These are phyloP conservation scores for Oryza australiensis DNA, from an alignment of 176 grass and related monocot genomes.

Conservation along the genomic window DNA sequence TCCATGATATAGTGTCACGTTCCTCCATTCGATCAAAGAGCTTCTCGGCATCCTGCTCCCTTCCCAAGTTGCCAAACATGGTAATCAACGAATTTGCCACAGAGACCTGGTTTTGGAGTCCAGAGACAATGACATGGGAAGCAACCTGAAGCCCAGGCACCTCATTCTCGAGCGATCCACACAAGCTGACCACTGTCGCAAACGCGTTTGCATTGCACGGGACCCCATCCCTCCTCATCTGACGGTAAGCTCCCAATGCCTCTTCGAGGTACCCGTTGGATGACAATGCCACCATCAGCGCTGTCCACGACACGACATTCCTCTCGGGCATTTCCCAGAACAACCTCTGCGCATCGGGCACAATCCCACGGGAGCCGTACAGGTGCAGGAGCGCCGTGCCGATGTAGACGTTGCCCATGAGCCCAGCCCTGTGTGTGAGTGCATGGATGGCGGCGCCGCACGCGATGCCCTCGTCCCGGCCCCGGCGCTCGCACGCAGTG, in stretches of 20 bases:
- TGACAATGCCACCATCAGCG: slow-evolving; percentile 60
- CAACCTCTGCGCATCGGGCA: slow-evolving; percentile 40
- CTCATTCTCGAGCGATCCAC: slow-evolving; percentile 48
- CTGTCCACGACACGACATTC: slow-evolving; percentile 76
- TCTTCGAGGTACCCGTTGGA: slow-evolving; percentile 49
- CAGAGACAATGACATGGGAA: slow-evolving; percentile 63
- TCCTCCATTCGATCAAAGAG: slow-evolving; percentile 58
- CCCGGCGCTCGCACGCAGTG: slow-evolving; percentile 44
- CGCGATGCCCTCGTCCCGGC: background rate
- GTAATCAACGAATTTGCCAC: slow-evolving; percentile 73
- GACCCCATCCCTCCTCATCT: slow-evolving; percentile 68
- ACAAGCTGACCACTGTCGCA: slow-evolving; percentile 54
- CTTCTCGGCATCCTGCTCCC: slow-evolving; percentile 42
- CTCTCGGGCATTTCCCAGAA: slow-evolving; percentile 63
- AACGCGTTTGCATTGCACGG: slow-evolving; percentile 63
- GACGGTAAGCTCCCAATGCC: slow-evolving; percentile 43
- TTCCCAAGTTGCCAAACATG: slow-evolving; percentile 64
- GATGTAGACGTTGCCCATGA: slow-evolving; percentile 66
- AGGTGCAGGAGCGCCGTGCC: slow-evolving; percentile 71
- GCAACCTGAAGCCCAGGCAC: slow-evolving; percentile 60
- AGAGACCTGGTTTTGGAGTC: slow-evolving; percentile 50
- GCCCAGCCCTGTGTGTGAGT: slow-evolving; percentile 47
- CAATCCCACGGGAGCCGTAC: slow-evolving; percentile 50
- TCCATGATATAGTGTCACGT: slow-evolving; percentile 68
- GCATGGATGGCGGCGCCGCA: slow-evolving; percentile 53